Evolutionary conservation across 2,329 filamentous ascomycete genomes (phyloP).

Genomic region (Colletotrichum liaoningense): DNA sequence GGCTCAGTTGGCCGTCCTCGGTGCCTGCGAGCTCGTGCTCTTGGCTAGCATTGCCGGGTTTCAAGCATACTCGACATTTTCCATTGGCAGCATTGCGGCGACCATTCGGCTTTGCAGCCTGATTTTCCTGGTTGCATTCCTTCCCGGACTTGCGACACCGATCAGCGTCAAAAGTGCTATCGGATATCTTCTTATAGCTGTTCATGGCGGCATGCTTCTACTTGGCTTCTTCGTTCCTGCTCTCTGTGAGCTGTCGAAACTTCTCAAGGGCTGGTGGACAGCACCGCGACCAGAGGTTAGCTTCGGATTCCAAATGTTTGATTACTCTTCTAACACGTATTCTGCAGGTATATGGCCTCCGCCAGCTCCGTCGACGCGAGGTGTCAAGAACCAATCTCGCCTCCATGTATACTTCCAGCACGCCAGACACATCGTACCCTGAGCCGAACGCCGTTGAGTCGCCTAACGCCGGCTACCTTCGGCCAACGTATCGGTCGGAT

Average conservation of each 20-base stretch:
- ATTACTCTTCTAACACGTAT: not conserved
- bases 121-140: slow-evolving; percentile 55
- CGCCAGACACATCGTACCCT: not conserved
- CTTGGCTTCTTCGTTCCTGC: slow-evolving; percentile 78
- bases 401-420: not conserved
- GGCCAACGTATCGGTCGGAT: slow-evolving; percentile 13
- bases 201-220: slow-evolving; percentile 74
- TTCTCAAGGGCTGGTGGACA: slow-evolving; percentile 11
- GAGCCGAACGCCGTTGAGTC: slow-evolving; percentile 3
- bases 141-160: slow-evolving; percentile 69
- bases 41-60: slow-evolving; percentile 48
- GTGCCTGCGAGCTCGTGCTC: slow-evolving; percentile 76
- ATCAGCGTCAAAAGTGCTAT: slow-evolving; percentile 73
- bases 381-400: slow-evolving; percentile 29
- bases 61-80: slow-evolving; percentile 31
- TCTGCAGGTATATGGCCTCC: slow-evolving; percentile 38
- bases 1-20: slow-evolving; percentile 75
- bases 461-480: slow-evolving; percentile 11
- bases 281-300: slow-evolving; percentile 35
- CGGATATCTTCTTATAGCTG: slow-evolving; percentile 74
- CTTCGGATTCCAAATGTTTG: not conserved
- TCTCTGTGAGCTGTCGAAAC: slow-evolving; percentile 41
- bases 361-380: slow-evolving; percentile 41
- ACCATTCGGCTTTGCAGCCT: slow-evolving; percentile 62
- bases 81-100: slow-evolving; percentile 26